Evolutionary conservation across 129 eudicot species (phyloP).

Genomic region (Gnaphalium uliginosum): DNA sequence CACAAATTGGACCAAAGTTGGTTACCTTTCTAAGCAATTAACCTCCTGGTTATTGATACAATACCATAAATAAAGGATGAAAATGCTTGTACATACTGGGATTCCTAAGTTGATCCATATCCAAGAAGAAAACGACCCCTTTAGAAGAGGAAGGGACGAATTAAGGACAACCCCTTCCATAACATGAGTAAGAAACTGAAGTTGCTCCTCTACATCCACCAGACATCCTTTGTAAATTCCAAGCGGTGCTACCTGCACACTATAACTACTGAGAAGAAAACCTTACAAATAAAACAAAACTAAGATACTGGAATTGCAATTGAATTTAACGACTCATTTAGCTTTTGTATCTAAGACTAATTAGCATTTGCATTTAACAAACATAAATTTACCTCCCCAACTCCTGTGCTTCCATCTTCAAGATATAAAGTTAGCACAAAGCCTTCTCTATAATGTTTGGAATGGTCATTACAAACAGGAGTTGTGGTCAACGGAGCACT

Average conservation of each 20-base stretch:
- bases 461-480: constrained; percentile 33
- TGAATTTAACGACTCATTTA: background rate
- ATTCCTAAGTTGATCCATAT: constrained; percentile 76
- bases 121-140: constrained; percentile 75
- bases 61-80: background rate
- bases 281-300: background rate
- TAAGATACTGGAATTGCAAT: background rate
- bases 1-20: background rate
- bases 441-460: constrained; percentile 66
- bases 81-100: constrained; percentile 46
- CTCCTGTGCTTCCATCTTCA: constrained; percentile 83
- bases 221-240: constrained; percentile 63
- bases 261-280: constrained; percentile 13
- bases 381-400: constrained; percentile 71
- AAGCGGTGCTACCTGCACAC: constrained; percentile 85
- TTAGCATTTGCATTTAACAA: constrained; percentile 1
- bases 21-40: background rate
- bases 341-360: background rate
- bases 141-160: constrained; percentile 63
- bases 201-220: constrained; percentile 80
- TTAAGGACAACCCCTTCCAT: constrained; percentile 47
- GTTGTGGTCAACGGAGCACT: constrained; percentile 78
- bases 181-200: constrained; percentile 72
- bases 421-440: constrained; percentile 65
- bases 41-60: background rate